Conservation (phyloP, 768 basidiomycete species). For the Gymnopilus dilepis region DNA sequence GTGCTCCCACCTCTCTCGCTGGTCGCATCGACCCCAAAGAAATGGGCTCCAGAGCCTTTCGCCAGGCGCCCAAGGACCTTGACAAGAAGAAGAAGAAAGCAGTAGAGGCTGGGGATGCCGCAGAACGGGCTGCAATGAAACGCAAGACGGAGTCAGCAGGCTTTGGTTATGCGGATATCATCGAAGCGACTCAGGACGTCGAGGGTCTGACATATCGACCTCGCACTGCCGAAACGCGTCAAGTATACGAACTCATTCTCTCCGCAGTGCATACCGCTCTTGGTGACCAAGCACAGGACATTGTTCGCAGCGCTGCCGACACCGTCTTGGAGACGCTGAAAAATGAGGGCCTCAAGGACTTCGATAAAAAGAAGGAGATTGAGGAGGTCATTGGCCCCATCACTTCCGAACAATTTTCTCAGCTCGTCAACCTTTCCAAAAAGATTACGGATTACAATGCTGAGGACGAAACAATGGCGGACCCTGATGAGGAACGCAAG, state of each 20-base stretch:
- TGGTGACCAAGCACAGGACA: constrained; percentile 95
- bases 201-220: constrained; percentile 95
- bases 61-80: constrained; percentile 84
- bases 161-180: constrained; percentile 88
- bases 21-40: constrained; percentile 88
- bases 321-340: constrained; percentile 87
- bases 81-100: constrained; percentile 95
- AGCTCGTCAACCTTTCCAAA: constrained; percentile 84
- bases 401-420: constrained; percentile 76
- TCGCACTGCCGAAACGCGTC: constrained; percentile 90
- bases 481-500: constrained; percentile 80
- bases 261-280: constrained; percentile 80
- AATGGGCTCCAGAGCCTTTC: constrained; percentile 91
- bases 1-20: constrained; percentile 90
- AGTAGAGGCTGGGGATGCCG: constrained; percentile 57
- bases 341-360: constrained; percentile 88
- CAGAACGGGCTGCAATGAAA: constrained; percentile 61
- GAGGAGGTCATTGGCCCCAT: constrained; percentile 75
- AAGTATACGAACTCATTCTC: constrained; percentile 92
- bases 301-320: constrained; percentile 96
- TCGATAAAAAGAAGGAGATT: constrained; percentile 96
- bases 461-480: constrained; percentile 79
- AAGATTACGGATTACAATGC: constrained; percentile 96
- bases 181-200: constrained; percentile 91
- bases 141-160: constrained; percentile 66